Conservation (phyloP, 352 stramenopile species). For the Pythium insidiosum region DNA sequence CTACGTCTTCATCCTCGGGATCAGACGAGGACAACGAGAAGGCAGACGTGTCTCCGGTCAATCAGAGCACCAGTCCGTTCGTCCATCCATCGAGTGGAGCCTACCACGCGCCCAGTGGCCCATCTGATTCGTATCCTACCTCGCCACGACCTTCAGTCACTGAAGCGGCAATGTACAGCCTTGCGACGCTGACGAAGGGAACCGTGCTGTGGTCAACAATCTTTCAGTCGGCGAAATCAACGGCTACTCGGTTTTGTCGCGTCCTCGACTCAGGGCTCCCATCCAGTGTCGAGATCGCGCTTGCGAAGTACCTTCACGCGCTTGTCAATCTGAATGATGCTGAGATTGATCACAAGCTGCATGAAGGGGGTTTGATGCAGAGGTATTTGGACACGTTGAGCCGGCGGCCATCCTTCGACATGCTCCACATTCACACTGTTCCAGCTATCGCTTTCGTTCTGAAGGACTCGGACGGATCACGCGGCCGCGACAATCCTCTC, state of each 20-base stretch:
- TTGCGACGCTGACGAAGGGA: slow-evolving; percentile 45
- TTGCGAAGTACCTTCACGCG: slow-evolving; percentile 79
- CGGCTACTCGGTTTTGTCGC: slow-evolving; percentile 33
- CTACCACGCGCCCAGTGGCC: slow-evolving; percentile 23
- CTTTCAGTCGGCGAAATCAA: slow-evolving; percentile 30
- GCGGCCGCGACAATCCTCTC: slow-evolving; percentile 60
- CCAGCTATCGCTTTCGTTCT: slow-evolving; percentile 74
- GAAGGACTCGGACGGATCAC: slow-evolving; percentile 51
- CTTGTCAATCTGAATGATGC: slow-evolving; percentile 62
- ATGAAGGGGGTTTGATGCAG: slow-evolving; percentile 46
- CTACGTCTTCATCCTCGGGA: too few species aligned
- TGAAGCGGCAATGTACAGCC: slow-evolving; percentile 78
- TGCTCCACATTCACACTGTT: slow-evolving; percentile 83
- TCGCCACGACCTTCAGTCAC: slow-evolving; percentile 45
- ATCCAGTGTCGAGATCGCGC: slow-evolving; percentile 70
- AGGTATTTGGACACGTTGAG: slow-evolving; percentile 63
- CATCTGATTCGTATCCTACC: slow-evolving; percentile 49
- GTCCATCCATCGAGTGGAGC: slow-evolving; percentile 4
- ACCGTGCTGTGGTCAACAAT: slow-evolving; percentile 55
- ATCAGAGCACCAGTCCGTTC: too few species aligned
- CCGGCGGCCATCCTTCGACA: slow-evolving; percentile 67
- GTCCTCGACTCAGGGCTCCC: slow-evolving; percentile 61
- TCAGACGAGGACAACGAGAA: too few species aligned
- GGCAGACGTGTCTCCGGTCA: slow-evolving; percentile 5
- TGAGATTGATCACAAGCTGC: slow-evolving; percentile 52